Conservation (phyloP, 2,329 filamentous ascomycete genomes). For the Geosmithia putterillii region DNA sequence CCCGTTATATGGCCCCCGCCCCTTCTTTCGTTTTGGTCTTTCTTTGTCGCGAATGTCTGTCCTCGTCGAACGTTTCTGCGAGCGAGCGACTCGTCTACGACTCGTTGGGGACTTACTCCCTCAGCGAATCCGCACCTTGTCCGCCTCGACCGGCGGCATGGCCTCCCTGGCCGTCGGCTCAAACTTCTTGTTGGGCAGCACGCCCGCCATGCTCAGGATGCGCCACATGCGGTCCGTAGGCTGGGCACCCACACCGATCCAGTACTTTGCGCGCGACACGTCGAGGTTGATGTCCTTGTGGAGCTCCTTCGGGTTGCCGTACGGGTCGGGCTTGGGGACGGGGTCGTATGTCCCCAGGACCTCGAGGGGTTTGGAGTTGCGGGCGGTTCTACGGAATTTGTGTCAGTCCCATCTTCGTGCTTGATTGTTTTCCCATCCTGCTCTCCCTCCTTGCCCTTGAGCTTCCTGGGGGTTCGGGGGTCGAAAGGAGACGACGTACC, state of each 20-base stretch:
- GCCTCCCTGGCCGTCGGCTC: conserved; percentile 14
- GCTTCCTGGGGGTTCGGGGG: neutral
- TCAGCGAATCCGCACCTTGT: conserved; percentile 13
- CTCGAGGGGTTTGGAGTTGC: conserved; percentile 82
- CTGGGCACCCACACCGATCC: conserved; percentile 93
- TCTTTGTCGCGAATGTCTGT: too few species aligned
- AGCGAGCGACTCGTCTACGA: too few species aligned
- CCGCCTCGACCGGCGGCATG: conserved; percentile 12
- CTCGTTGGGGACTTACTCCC: too few species aligned
- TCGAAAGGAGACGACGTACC: conserved; percentile 40
- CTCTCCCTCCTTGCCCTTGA: neutral
- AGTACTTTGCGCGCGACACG: conserved; percentile 71
- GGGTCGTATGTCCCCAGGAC: conserved; percentile 75
- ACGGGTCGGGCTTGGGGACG: conserved; percentile 47
- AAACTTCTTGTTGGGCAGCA: conserved; percentile 24
- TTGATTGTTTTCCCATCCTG: neutral
- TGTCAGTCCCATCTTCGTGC: neutral
- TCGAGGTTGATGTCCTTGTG: conserved; percentile 93
- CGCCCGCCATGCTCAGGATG: conserved; percentile 63
- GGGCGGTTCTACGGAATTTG: conserved; percentile 64
- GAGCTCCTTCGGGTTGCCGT: conserved; percentile 50
- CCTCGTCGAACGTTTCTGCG: too few species aligned
- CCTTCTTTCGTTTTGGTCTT: neutral
- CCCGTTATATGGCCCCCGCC: too few species aligned
- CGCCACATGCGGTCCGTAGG: conserved; percentile 85